A percentile compares a stretch with the other conserved stretches of the same genome.
phyloP scores from a whole-genome alignment of 2,329 filamentous ascomycete genomes.

The Pestalotiopsis sp. region DNA sequence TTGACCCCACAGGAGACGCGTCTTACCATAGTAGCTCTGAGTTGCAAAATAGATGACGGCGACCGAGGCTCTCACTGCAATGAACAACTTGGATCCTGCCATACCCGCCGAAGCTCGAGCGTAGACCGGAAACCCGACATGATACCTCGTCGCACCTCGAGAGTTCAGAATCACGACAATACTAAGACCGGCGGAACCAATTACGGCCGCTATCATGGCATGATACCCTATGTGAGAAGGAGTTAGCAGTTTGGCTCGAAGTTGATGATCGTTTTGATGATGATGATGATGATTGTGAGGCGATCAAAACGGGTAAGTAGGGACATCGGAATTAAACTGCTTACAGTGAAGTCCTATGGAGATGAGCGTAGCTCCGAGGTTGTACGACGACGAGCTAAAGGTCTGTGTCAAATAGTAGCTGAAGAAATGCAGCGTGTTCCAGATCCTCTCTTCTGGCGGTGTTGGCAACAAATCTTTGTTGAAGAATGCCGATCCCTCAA shows the following conservation, averaged over 20 bases:
- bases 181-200: conserved; percentile 31
- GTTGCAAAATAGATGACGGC: conserved; percentile 39
- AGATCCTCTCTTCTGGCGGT: conserved; percentile 18
- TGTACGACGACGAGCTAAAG: conserved; percentile 34
- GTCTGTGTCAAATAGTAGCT: conserved; percentile 33
- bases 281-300: conserved; percentile 14
- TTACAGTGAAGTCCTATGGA: conserved; percentile 27
- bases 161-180: conserved; percentile 34
- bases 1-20: not conserved
- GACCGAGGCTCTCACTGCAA: conserved; percentile 33
- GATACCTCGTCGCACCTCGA: conserved; percentile 32
- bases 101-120: conserved; percentile 33
- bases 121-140: conserved; percentile 36
- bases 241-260: not conserved
- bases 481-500: conserved; percentile 19
- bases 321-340: not conserved
- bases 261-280: conserved; percentile 9
- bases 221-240: conserved; percentile 21
- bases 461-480: conserved; percentile 26
- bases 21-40: conserved; percentile 31
- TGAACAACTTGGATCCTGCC: conserved; percentile 38
- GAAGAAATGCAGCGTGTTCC: conserved; percentile 29
- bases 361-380: conserved; percentile 29
- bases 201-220: conserved; percentile 30
- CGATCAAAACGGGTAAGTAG: not conserved